Percentiles rank a stretch among this genome's conserved stretches.
Conservation (phyloP, 345 rosid genomes). For the Rhizophora mangle region DNA sequence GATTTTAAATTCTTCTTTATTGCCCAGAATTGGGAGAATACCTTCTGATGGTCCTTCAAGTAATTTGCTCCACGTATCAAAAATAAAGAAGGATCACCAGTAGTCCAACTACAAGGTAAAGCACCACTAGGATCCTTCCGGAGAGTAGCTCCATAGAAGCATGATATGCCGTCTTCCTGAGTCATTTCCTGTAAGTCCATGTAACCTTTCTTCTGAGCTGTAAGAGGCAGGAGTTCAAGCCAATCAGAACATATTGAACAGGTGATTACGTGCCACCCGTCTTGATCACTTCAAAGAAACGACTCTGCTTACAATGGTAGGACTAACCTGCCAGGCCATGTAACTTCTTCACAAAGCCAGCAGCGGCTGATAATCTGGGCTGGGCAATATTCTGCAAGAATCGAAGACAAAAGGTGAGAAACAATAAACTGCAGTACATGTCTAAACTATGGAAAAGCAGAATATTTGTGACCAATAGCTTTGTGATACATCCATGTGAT, state of each 20-base stretch:
- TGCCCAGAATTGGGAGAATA: conserved; percentile 20
- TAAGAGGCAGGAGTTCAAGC: conserved; percentile 10
- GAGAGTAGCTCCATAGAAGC: conserved; percentile 69
- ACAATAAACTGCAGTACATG: too few relatives aligned
- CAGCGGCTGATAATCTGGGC: conserved; percentile 56
- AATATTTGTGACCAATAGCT: too few relatives aligned
- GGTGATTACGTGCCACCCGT: neutral
- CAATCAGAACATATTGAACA: conserved; percentile 2
- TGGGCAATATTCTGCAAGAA: conserved; percentile 30
- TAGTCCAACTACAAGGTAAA: conserved; percentile 70
- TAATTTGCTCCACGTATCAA: conserved; percentile 75
- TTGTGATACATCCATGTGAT: too few relatives aligned
- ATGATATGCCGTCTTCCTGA: conserved; percentile 30
- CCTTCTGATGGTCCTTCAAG: conserved; percentile 68
- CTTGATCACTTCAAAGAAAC: neutral
- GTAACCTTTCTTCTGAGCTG: conserved; percentile 80
- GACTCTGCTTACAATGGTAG: conserved; percentile 2
- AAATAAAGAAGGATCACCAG: conserved; percentile 69
- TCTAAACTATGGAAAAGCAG: too few relatives aligned
- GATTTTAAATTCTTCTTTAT: neutral
- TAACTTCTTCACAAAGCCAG: conserved; percentile 65
- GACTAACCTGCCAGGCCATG: conserved; percentile 68
- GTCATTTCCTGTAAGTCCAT: conserved; percentile 56
- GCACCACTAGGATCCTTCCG: conserved; percentile 52
- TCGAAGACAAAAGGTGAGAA: conserved; percentile 13